Evolutionary conservation across 2,329 filamentous ascomycete genomes (phyloP).

Genomic region (Phaeosphaeria sp.): DNA sequence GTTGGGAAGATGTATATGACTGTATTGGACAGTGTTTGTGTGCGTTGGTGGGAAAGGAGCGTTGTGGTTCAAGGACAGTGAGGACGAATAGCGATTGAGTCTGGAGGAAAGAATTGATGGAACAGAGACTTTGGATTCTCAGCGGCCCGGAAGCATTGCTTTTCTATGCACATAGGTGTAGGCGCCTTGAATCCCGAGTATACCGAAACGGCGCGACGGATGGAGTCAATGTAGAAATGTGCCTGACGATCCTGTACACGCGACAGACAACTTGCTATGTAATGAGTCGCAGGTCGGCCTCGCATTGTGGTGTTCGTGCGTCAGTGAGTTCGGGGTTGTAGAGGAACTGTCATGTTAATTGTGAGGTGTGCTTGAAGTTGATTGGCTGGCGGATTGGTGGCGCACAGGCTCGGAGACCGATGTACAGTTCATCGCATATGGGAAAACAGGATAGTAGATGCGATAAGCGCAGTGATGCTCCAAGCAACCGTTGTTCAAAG

Average conservation of each 20-base stretch:
- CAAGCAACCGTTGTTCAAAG: too few species aligned
- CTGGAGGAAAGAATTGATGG: not conserved
- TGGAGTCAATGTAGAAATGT: not conserved
- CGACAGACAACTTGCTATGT: not conserved
- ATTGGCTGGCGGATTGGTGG: not conserved
- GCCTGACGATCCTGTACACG: not conserved
- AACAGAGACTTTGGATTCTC: not conserved
- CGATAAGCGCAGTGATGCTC: not conserved
- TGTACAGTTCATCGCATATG: not conserved
- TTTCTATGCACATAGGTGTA: not conserved
- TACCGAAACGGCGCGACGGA: not conserved
- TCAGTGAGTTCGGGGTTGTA: not conserved
- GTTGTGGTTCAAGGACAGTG: not conserved
- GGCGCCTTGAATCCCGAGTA: not conserved
- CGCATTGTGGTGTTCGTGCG: not conserved
- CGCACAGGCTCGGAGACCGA: not conserved
- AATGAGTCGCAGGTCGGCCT: not conserved
- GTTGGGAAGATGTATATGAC: not conserved
- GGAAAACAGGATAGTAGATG: not conserved
- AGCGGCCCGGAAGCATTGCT: not conserved
- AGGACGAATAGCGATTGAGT: not conserved
- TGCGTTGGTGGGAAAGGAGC: not conserved
- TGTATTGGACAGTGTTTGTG: not conserved
- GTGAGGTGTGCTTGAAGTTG: not conserved
- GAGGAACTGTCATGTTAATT: not conserved